Conservation (phyloP, 495 filamentous ascomycete genomes). For the Aspergillus conjunctus region DNA sequence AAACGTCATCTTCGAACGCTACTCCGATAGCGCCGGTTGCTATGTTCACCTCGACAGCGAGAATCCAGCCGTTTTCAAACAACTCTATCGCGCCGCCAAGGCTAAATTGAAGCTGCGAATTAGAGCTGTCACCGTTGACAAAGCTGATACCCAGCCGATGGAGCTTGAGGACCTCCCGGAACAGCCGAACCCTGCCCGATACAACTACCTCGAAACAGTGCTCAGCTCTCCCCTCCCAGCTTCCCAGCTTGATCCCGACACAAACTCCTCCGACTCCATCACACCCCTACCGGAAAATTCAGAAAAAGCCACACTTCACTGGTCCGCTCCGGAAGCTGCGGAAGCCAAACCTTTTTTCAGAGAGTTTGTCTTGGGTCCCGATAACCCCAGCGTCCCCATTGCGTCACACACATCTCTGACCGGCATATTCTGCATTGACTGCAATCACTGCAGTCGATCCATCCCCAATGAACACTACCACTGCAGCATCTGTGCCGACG, state of each 20-base stretch:
- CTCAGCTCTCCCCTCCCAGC: slow-evolving; percentile 39
- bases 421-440: slow-evolving; percentile 71
- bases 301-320: slow-evolving; percentile 12
- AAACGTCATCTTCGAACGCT: slow-evolving; percentile 83
- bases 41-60: slow-evolving; percentile 77
- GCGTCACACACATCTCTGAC: slow-evolving; percentile 37
- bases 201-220: slow-evolving; percentile 50
- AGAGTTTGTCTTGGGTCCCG: slow-evolving; percentile 35
- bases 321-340: slow-evolving; percentile 12
- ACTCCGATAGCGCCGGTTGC: slow-evolving; percentile 86
- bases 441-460: slow-evolving; percentile 80
- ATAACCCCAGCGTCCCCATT: slow-evolving; percentile 32
- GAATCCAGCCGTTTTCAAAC: slow-evolving; percentile 88
- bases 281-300: slow-evolving; percentile 15
- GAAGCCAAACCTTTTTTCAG: slow-evolving; percentile 31
- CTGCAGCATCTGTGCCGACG: slow-evolving; percentile 87
- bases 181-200: slow-evolving; percentile 28
- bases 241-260: slow-evolving; percentile 18
- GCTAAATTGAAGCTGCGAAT: slow-evolving; percentile 97
- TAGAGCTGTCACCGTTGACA: slow-evolving; percentile 58
- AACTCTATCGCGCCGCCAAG: slow-evolving; percentile 94
- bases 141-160: slow-evolving; percentile 19
- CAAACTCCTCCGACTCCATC: slow-evolving; percentile 14
- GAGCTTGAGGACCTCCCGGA: slow-evolving; percentile 8
- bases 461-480: slow-evolving; percentile 88